Conservation (phyloP, 148 eudicot genomes). For the Rhododendron vialii region DNA sequence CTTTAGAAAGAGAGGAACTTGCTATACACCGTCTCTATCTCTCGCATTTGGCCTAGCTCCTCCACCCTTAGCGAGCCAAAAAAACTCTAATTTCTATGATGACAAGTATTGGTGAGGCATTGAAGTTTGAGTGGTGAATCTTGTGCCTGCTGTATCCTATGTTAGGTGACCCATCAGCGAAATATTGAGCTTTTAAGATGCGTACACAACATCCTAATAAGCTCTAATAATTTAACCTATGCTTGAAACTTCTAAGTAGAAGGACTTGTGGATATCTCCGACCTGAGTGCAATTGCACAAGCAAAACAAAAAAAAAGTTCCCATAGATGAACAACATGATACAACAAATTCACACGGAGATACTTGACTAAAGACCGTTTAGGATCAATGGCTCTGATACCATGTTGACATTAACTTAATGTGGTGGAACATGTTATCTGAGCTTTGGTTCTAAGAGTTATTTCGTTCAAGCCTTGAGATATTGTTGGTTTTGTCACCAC, state of each 20-base stretch:
- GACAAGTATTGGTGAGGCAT: background rate
- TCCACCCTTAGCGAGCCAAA: background rate
- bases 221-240: background rate
- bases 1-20: background rate
- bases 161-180: background rate
- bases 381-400: background rate
- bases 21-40: background rate
- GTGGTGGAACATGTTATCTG: background rate
- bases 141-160: background rate
- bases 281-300: background rate
- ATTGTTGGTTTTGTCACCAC: background rate
- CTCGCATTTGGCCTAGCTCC: background rate
- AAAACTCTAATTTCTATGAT: background rate
- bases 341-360: background rate
- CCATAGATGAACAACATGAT: background rate
- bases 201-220: background rate
- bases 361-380: background rate
- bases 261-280: background rate
- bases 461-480: background rate
- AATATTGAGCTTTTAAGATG: background rate
- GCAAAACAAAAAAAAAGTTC: background rate
- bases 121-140: background rate
- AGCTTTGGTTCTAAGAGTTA: background rate
- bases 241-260: background rate
- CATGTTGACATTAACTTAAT: background rate